Evolutionary conservation across 306 rosid genomes (phyloP), one percentile per base, ranked within the genome.

Genomic region (Trifolium fragiferum): DNA sequence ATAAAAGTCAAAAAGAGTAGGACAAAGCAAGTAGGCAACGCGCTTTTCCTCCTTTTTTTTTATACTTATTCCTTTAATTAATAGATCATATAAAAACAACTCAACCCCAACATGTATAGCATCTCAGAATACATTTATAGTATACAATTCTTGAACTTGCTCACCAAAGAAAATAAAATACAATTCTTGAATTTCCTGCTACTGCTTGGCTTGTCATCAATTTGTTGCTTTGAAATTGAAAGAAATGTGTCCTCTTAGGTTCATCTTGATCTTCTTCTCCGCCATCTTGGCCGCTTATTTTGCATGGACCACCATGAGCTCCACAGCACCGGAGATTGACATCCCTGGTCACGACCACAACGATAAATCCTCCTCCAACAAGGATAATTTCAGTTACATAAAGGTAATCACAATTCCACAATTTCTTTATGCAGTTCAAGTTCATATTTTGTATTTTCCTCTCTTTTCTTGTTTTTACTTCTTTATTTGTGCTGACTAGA

Each of bases 161-260:
- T 37, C 40, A 37, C 40, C 40, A 37, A 37, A 37, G 10, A 37
- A 37, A 37, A 37, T 49, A 47, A n/a, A 14, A 14, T 19, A 53
- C 59, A 40, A 63, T 63, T 78, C 60, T 72, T 63, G 21, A 43
- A 76, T 71, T 63, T 25, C 9, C 51, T 61, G 10, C 35, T 53
- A 9, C 15, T 61, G 10, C 35, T 53, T 14, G 19, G 50, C 12
- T 72, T 77, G 14, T 10, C 62, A 25, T 25, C 72, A 12, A 35
- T 44, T 57, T 25, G 16, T 38, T 63, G 10, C 16, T 33, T 78
- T 38, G 40, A 43, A 68, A 69, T 74, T 40, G 32, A 43, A 68
- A 69, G 70, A 62, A 11, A 92, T 87, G 98, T 92, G 96, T 78
- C 94, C 96, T 46, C 80, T 92, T 7, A 82, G 92, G 78, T 90